A percentile compares a stretch with the other conserved stretches of the same genome.
These are phyloP conservation scores for Suillus bovinus DNA, from an alignment of 768 basidiomycete species.

Conservation along the genomic window DNA sequence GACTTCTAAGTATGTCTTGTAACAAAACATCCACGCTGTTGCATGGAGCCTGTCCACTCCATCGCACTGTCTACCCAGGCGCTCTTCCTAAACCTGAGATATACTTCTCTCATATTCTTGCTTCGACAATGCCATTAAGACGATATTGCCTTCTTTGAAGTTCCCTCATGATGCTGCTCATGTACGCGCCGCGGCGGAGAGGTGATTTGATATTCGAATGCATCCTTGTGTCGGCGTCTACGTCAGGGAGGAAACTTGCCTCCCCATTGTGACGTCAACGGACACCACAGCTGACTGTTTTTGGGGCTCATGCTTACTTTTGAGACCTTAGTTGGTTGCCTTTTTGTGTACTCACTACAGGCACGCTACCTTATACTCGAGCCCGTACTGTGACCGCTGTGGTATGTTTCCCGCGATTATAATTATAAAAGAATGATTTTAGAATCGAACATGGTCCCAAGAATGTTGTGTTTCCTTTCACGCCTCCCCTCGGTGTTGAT, in stretches of 20 bases:
- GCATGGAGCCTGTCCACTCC: conserved; percentile 48
- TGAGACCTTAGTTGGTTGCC: not conserved
- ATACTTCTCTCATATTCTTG: conserved; percentile 78
- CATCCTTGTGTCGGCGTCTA: conserved; percentile 45
- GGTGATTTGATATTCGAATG: conserved; percentile 53
- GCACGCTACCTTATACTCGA: conserved; percentile 91
- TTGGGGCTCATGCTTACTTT: not conserved
- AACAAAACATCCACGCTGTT: conserved; percentile 67
- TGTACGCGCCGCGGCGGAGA: too few species aligned
- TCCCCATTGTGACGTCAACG: conserved; percentile 25
- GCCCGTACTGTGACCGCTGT: conserved; percentile 48
- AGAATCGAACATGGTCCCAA: conserved; percentile 85
- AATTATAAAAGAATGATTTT: conserved; percentile 96
- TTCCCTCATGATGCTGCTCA: conserved; percentile 58
- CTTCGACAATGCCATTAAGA: too few species aligned
- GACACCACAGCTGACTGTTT: not conserved
- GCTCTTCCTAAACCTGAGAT: conserved; percentile 69
- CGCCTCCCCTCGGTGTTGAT: not conserved
- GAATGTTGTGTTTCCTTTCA: conserved; percentile 47
- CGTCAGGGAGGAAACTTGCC: conserved; percentile 46
- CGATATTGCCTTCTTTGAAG: conserved; percentile 42
- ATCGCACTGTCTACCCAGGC: conserved; percentile 48
- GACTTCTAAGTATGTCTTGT: conserved; percentile 47
- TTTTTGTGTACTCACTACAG: conserved; percentile 77
- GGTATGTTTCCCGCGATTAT: conserved; percentile 84